Evolutionary conservation across 176 grass and related monocot species (phyloP).

Genomic region (Oryza australiensis): DNA sequence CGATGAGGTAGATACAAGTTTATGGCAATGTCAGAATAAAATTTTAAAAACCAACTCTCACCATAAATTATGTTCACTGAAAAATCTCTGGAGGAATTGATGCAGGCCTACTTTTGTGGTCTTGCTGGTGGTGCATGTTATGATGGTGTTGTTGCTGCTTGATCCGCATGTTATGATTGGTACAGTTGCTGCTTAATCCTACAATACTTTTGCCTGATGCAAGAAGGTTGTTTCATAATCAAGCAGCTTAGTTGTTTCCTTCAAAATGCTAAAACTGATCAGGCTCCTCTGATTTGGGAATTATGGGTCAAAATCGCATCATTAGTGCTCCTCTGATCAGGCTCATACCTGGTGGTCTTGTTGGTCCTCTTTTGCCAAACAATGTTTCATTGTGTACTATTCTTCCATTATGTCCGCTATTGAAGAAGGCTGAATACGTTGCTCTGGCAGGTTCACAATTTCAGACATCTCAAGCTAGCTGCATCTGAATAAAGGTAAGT

Average conservation of each 20-base stretch:
- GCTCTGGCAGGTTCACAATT: conserved; percentile 14
- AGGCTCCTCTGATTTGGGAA: too few species aligned
- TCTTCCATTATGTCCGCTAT: background rate
- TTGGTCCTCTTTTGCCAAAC: conserved; percentile 5
- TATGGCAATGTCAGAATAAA: background rate
- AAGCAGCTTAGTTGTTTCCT: background rate
- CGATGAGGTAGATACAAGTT: background rate
- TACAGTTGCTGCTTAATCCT: conserved; percentile 15
- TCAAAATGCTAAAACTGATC: too few species aligned
- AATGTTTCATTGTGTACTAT: background rate
- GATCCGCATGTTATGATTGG: too few species aligned
- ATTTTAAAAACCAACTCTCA: background rate
- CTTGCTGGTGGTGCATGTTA: background rate
- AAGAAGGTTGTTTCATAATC: background rate
- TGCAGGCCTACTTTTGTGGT: background rate
- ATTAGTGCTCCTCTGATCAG: too few species aligned
- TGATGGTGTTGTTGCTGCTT: too few species aligned
- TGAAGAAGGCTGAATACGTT: conserved; percentile 13
- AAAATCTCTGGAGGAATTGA: background rate
- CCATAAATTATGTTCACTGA: background rate
- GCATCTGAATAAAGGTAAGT: conserved; percentile 39
- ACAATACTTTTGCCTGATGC: conserved; percentile 8
- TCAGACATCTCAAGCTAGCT: conserved; percentile 13
- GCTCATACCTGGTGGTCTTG: conserved; percentile 1
- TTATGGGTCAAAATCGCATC: too few species aligned